phyloP scores from a whole-genome alignment of 1,284 basidiomycete genomes.

The Flammula alnicola region DNA sequence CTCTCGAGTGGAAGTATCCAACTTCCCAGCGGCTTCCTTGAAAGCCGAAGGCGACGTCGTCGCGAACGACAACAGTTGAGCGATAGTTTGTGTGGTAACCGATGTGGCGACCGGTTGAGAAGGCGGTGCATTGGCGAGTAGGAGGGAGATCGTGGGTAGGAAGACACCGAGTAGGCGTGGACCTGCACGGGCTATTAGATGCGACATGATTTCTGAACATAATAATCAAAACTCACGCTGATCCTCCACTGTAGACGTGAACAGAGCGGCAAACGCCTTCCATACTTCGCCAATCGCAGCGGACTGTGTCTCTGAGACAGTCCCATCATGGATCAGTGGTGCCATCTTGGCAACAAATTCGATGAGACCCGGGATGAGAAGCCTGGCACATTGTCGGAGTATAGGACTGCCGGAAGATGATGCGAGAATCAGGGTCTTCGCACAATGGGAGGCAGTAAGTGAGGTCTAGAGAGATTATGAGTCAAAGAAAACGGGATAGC shows the following conservation, averaged over 20 bases:
- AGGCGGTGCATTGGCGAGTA: too few relatives aligned
- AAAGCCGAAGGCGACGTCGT: too few relatives aligned
- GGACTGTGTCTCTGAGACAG: slow-evolving; percentile 55
- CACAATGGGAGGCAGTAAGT: slow-evolving; percentile 88
- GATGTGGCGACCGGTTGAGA: too few relatives aligned
- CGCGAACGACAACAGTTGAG: too few relatives aligned
- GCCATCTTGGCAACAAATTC: slow-evolving; percentile 76
- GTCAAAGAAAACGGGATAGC: slow-evolving; percentile 4
- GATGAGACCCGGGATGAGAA: slow-evolving; percentile 83
- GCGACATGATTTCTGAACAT: not conserved
- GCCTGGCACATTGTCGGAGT: slow-evolving; percentile 72
- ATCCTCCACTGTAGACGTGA: slow-evolving; percentile 59
- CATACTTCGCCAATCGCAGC: slow-evolving; percentile 78
- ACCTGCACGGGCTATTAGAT: slow-evolving; percentile 42
- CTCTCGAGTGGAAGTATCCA: too few relatives aligned
- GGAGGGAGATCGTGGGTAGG: slow-evolving; percentile 77
- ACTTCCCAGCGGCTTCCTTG: too few relatives aligned
- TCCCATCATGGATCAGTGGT: slow-evolving; percentile 56
- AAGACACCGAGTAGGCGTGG: slow-evolving; percentile 75
- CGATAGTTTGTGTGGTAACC: too few relatives aligned
- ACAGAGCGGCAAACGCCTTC: too few relatives aligned
- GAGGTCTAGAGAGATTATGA: slow-evolving; percentile 56
- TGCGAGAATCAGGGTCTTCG: slow-evolving; percentile 78
- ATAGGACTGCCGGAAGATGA: slow-evolving; percentile 62
- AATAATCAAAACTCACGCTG: slow-evolving; percentile 54